These are phyloP conservation scores for Arthrinium puccinioides DNA, from an alignment of 2,329 filamentous ascomycete species.

Conservation along the genomic window DNA sequence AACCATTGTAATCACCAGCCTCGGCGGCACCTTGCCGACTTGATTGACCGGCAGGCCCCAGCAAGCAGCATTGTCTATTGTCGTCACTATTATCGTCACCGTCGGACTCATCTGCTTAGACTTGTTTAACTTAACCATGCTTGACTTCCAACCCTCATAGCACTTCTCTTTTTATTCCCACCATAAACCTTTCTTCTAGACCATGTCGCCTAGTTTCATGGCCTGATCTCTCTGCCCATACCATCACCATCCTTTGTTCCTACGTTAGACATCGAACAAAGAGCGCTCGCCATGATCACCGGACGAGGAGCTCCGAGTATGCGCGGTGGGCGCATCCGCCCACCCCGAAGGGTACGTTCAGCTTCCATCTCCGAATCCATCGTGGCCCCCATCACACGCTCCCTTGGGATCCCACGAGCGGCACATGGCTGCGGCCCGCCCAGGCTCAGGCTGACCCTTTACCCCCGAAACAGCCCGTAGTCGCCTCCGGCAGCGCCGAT, in stretches of 20 bases:
- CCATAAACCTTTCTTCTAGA: no score
- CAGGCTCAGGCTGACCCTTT: constrained; percentile 6
- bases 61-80: no score
- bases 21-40: no score
- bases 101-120: no score
- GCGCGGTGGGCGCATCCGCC: constrained; percentile 22
- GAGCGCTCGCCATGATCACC: constrained; percentile 21
- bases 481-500: constrained; percentile 44
- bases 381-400: neutral
- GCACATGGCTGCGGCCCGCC: neutral
- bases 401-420: neutral
- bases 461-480: constrained; percentile 15
- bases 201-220: no score
- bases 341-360: constrained; percentile 22
- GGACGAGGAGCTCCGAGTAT: constrained; percentile 21
- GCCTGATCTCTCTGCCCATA: no score
- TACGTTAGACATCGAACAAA: neutral
- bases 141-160: no score
- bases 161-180: no score
- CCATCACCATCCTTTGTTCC: neutral
- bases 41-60: no score
- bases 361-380: neutral
- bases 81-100: no score
- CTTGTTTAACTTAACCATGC: no score
- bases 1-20: no score